Base-by-base conservation (phyloP, 78 protist genomes). In the Dictyostelium brefeldianum region DNA sequence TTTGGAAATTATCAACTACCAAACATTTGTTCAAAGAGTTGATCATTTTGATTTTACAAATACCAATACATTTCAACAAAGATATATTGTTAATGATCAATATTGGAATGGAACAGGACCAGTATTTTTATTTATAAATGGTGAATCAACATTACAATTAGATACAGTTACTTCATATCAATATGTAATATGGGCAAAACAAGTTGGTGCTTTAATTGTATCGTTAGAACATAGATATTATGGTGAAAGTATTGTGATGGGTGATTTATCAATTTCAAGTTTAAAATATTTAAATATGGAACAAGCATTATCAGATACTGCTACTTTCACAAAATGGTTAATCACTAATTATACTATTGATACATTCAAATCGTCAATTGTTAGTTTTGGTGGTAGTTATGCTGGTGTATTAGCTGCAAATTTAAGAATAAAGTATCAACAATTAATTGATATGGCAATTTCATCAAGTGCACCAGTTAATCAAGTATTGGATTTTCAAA, bases 321-420 rank as follows among this genome's bases (percentile, higher is more conserved):
- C 89, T 3, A 64, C 1, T 4, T 81, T n/a, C n/a, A n/a, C n/a
- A n/a, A n/a, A n/a, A n/a, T n/a, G n/a, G n/a, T n/a, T n/a, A n/a
- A n/a, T n/a, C n/a, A n/a, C n/a, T n/a, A n/a, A n/a, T n/a, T n/a
- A n/a, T 31, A 17, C 2, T 4, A 53, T 3, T 41, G n/a, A n/a
- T n/a, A n/a, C n/a, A n/a, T n/a, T n/a, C n/a, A n/a, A n/a, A n/a
- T n/a, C 65, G 10, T 18, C 43, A 17, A 67, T 77, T 78, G 78
- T 89, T 36, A n/a, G 65, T 4, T 89, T 94, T 17, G 97, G 97
- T 47, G 97, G 97, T 10, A 78, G 90, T 2, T 95, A 95, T 82
- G 53, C 95, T 4, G 97, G 97, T 64, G 75, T 89, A 5, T 75
- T 95, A 14, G 64, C 92, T 1, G 36, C 84, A 27, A 90, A 85